These are phyloP conservation scores for Colletotrichum sp. DNA, from an alignment of 2,329 filamentous ascomycete genomes.

Conservation along the genomic window DNA sequence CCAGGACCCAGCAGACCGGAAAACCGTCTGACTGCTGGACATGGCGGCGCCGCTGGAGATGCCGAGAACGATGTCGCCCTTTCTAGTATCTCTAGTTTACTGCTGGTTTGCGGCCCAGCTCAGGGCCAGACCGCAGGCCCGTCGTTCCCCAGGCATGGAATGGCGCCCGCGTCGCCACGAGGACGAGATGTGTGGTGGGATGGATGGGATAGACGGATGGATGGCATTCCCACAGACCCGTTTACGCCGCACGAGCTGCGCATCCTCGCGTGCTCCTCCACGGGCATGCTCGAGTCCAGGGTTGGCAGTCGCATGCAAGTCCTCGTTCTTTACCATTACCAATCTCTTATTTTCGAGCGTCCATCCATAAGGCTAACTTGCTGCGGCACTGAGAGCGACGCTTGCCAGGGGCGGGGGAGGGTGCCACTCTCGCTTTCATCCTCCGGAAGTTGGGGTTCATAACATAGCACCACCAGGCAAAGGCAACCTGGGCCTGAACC, in stretches of 20 bases:
- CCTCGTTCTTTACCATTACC: conserved; percentile 4
- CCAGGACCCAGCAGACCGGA: not conserved
- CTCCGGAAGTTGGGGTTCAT: conserved; percentile 13
- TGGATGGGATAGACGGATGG: not conserved
- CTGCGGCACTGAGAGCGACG: conserved; percentile 15
- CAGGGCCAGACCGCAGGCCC: not conserved
- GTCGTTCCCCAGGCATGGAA: not conserved
- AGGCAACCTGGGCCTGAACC: not conserved
- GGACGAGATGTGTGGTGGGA: not conserved
- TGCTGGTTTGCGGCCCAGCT: conserved; percentile 7
- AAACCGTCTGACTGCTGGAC: not conserved
- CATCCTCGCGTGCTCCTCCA: not conserved
- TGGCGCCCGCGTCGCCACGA: not conserved
- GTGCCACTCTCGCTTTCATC: not conserved
- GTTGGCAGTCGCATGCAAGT: not conserved
- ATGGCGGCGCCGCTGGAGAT: not conserved
- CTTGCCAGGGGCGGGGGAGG: not conserved
- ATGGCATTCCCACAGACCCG: not conserved
- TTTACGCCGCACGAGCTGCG: conserved; percentile 9
- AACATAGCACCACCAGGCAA: conserved; percentile 17
- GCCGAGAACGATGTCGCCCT: conserved; percentile 5
- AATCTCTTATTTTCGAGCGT: conserved; percentile 4
- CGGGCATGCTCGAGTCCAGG: not conserved
- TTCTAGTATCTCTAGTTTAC: not conserved
- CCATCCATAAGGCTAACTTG: conserved; percentile 17